These are phyloP conservation scores for Aspergillus neoniger DNA, from an alignment of 2,329 filamentous ascomycete genomes.

Conservation along the genomic window DNA sequence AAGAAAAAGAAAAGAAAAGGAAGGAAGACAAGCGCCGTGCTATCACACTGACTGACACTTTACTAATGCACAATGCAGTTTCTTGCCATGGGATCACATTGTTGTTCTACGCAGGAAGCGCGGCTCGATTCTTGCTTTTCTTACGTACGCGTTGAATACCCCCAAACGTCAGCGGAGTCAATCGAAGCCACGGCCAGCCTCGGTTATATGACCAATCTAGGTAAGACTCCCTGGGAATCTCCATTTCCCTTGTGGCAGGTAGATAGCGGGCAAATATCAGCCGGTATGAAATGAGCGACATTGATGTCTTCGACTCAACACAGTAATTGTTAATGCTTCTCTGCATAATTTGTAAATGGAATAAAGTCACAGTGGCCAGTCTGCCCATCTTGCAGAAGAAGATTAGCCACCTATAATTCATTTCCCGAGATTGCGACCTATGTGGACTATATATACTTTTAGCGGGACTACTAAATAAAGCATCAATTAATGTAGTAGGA, in stretches of 20 bases:
- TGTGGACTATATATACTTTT: background rate
- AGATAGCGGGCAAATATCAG: background rate
- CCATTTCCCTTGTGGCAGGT: background rate
- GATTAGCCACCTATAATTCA: no score
- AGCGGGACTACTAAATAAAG: no score
- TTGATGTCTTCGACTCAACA: background rate
- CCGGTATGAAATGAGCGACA: background rate
- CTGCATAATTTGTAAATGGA: no score
- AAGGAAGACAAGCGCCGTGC: background rate
- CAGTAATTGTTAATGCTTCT: background rate
- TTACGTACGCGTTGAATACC: slow-evolving; percentile 3
- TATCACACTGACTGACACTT: background rate
- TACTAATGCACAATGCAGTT: slow-evolving; percentile 3
- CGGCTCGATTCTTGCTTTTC: slow-evolving; percentile 8
- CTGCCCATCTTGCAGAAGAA: no score
- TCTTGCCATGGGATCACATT: slow-evolving; percentile 5
- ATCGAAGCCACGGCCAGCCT: slow-evolving; percentile 15
- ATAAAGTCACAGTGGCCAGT: no score
- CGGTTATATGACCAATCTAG: slow-evolving; percentile 26
- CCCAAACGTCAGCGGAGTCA: slow-evolving; percentile 14
- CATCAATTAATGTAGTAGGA: no score
- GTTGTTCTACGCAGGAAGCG: slow-evolving; percentile 4
- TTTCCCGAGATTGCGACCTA: background rate
- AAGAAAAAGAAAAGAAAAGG: background rate
- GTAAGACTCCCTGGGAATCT: slow-evolving; percentile 11